A percentile compares a stretch with the other conserved stretches of the same genome.
These are phyloP conservation scores for Pleurotus salmoneostramineus DNA, from an alignment of 768 basidiomycete species.

Conservation along the genomic window DNA sequence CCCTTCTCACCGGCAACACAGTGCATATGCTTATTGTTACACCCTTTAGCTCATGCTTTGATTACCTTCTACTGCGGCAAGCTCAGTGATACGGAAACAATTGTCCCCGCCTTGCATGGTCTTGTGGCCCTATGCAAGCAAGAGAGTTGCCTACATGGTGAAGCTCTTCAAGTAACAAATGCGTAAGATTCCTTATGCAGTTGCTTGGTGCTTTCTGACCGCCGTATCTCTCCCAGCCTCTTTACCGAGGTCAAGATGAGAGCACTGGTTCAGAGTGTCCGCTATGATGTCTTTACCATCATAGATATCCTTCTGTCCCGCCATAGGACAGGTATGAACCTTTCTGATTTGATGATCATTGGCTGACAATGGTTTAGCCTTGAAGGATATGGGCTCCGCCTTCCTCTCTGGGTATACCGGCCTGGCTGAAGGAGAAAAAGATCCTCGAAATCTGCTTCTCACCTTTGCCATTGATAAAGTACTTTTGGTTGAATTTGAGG, in stretches of 20 bases:
- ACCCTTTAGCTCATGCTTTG: conserved; percentile 68
- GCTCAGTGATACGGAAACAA: conserved; percentile 79
- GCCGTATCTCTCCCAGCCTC: conserved; percentile 41
- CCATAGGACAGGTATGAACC: conserved; percentile 57
- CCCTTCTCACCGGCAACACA: background rate
- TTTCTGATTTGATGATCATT: background rate
- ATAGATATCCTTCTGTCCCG: conserved; percentile 73
- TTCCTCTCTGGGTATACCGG: conserved; percentile 75
- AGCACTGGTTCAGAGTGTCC: conserved; percentile 73
- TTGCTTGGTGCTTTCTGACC: background rate
- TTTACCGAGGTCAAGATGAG: conserved; percentile 80
- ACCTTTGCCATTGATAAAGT: conserved; percentile 89
- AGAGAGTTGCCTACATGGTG: conserved; percentile 58
- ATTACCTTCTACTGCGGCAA: conserved; percentile 82
- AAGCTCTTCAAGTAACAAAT: conserved; percentile 64
- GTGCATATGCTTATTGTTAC: background rate
- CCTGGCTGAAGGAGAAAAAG: conserved; percentile 95
- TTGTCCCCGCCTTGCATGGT: conserved; percentile 79
- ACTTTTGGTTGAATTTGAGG: conserved; percentile 85
- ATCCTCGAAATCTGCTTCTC: conserved; percentile 88
- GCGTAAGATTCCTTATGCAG: conserved; percentile 28
- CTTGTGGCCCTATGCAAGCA: conserved; percentile 62
- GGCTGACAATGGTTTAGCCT: conserved; percentile 33
- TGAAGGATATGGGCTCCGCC: conserved; percentile 66
- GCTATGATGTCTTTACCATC: conserved; percentile 78